A percentile compares a stretch with the other conserved stretches of the same genome.
Conservation (phyloP, 805 yeast genomes). For the Myxozyma neotropica region DNA sequence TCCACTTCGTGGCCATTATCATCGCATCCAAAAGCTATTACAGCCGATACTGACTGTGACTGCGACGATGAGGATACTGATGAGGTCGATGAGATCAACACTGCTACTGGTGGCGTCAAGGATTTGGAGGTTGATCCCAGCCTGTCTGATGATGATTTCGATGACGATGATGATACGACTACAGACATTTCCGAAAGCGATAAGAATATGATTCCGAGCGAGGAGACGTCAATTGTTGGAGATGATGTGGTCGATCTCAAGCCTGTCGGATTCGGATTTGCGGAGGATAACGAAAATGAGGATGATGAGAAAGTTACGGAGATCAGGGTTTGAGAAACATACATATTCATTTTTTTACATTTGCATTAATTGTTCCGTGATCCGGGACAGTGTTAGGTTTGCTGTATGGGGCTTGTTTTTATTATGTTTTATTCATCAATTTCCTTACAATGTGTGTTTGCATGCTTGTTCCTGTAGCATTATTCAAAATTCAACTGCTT, state of each 20-base stretch:
- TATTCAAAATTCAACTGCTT: no score
- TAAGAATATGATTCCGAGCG: conserved; percentile 3
- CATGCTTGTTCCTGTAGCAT: no score
- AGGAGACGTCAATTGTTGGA: conserved; percentile 4
- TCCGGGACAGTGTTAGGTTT: not conserved
- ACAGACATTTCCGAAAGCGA: conserved; percentile 1
- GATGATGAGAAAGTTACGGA: conserved; percentile 13
- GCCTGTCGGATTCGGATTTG: not conserved
- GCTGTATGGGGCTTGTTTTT: not conserved
- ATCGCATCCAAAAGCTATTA: not conserved
- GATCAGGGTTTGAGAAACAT: not conserved
- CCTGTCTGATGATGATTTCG: conserved; percentile 9
- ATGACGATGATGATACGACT: conserved; percentile 7
- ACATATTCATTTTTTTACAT: no score
- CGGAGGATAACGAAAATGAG: conserved; percentile 4
- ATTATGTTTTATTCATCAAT: not conserved
- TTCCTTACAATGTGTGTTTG: no score
- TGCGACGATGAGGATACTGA: conserved; percentile 4
- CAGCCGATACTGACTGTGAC: not conserved
- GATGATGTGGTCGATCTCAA: conserved; percentile 20
- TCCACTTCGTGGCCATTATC: not conserved
- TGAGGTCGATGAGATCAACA: not conserved
- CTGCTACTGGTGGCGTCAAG: not conserved
- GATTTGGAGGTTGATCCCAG: not conserved
- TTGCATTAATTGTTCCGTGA: not conserved